Evolutionary conservation across 768 basidiomycete genomes (phyloP).

Genomic region (Cubamyces sp.): DNA sequence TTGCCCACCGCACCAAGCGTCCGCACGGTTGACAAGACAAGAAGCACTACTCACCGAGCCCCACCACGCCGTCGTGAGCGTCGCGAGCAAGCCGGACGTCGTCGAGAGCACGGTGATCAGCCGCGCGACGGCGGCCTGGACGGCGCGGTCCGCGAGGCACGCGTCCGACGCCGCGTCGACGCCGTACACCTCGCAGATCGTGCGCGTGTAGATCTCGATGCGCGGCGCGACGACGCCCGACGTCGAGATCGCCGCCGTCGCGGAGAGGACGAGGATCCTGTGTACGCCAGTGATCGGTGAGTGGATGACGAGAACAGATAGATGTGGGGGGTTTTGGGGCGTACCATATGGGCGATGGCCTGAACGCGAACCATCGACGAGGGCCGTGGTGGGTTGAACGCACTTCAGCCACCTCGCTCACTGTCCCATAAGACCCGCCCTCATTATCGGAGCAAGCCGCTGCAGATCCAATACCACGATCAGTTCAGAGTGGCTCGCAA

Average conservation of each 20-base stretch:
- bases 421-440: conserved; percentile 1
- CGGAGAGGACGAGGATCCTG: conserved; percentile 62
- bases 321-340: neutral
- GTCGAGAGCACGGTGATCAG: conserved; percentile 63
- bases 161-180: conserved; percentile 14
- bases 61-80: conserved; percentile 87
- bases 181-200: conserved; percentile 67
- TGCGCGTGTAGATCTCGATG: conserved; percentile 73
- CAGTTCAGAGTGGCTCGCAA: neutral
- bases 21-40: neutral
- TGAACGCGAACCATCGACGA: conserved; percentile 4
- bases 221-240: conserved; percentile 67
- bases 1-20: too few relatives aligned
- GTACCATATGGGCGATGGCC: conserved; percentile 18
- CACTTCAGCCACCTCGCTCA: neutral
- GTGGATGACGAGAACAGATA: neutral
- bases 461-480: neutral
- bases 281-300: too few relatives aligned
- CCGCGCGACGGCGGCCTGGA: conserved; percentile 72
- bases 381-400: neutral
- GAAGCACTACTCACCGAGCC: conserved; percentile 58
- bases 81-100: conserved; percentile 68
- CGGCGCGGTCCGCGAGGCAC: conserved; percentile 71
- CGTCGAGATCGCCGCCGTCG: conserved; percentile 57
- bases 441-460: neutral